Base-by-base conservation (phyloP, 1,284 basidiomycete genomes). In the Inonotus obliquus region DNA sequence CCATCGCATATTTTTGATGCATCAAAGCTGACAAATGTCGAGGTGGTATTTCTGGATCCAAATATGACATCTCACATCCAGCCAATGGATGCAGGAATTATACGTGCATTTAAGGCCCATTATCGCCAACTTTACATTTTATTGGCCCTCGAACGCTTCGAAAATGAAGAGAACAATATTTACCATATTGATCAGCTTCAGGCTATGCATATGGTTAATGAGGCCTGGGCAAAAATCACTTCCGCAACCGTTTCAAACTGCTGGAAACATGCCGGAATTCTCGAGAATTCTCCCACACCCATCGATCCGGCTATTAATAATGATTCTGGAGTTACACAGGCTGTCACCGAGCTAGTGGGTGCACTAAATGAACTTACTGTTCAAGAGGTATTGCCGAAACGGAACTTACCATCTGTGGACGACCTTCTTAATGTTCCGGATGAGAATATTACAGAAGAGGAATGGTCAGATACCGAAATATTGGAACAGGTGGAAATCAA, bases 251-350 rank as follows among this genome's bases (percentile, higher is more conserved):
- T 60, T n/a, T n/a, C 25, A 54, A 60, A 60, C 29, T 60, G 52
- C 35, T 60, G 59, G 59, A 45, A 60, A 13, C 59, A 60, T 39
- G 39, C 51, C 11, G 38, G 45, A 11, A 60, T 60, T 17, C 59
- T 44, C 19, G 41, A 44, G 13, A 21, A 14, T 21, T 44, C 19
- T 14, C 19, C 41, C 13, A 53, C 19, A 14, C 2, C 29, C 68
- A 0, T 75, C 69, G 69, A 59, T 73, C 2, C 21, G 37, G 14
- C 54, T 19, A 19, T 39, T 17, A 53, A 53, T n/a, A 35, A 53
- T 32, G 35, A 54, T 54, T 19, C 53, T 21, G 53, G 35, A 38
- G 21, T 39, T 21, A 54, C 7, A 13, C 17, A 54, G 21, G 53
- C 53, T 19, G 23, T 54, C 39, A 17, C 53, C 17, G 21, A 39